Base-by-base conservation (phyloP, 306 rosid species). In the Rosa multiflora region DNA sequence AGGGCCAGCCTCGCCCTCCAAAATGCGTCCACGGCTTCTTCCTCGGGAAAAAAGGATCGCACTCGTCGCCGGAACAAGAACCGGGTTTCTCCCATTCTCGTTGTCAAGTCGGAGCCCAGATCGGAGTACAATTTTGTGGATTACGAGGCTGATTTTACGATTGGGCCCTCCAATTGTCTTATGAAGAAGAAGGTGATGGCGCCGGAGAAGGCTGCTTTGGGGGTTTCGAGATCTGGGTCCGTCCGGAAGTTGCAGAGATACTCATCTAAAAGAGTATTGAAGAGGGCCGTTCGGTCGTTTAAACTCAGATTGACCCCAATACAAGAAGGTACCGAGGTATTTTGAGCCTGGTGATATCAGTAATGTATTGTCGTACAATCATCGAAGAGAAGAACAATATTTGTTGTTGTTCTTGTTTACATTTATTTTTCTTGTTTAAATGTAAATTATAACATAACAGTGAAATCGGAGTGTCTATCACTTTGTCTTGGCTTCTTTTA, bases 1-100 rank as follows among this genome's bases (percentile, higher is more conserved):
- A 86, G 87, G 80, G 91, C 91, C 80, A 81, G 55, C 74, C n/a
- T 74, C 13, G 89, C 91, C 61, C 74, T 88, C 61, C 80, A 85
- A 29, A 71, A 75, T 15, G 43, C 47, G 47, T 44, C 47, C 47
- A 7, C 47, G 11, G 47, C 32, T 3, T 10, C 44, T 8, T 10
- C 44, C 1, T 2, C 32, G 20, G 51, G 5, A 15, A 44, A 70
- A 12, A 70, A 44, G n/a, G 55, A 23, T 21, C 74, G 10, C 0
- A 9, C 2, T 46, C 56, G 17, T 55, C 39, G 21, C 35, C 78
- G 79, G 26, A 78, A 66, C n/a, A 85, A 87, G 2, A 83, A 83
- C n/a, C 87, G 91, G 23, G 49, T 88, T 51, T 85, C 88, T 64
- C 90, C 90, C 12, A 29, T 74, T 40, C 18, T 76, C 23, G 0